Percentiles rank a stretch among this genome's conserved stretches.
Evolutionary conservation across 2,329 filamentous ascomycete genomes (phyloP).

Genomic region (Hymenoscyphus albidus): DNA sequence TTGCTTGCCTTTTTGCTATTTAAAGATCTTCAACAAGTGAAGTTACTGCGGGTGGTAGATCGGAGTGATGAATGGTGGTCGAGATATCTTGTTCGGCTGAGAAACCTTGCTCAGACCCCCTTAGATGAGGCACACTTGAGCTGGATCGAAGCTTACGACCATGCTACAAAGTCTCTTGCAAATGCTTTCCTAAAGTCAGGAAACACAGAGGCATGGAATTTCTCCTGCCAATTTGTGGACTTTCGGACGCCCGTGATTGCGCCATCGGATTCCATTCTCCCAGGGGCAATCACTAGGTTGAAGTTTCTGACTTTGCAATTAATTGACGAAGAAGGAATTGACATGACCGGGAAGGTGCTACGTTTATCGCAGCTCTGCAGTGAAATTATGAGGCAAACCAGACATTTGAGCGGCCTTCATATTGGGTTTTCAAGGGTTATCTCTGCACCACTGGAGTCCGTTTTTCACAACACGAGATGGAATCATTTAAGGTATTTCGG

Average conservation of each 20-base stretch:
- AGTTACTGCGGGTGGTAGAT: slow-evolving; percentile 60
- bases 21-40: slow-evolving; percentile 58
- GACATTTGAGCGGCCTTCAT: slow-evolving; percentile 59
- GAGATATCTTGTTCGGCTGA: slow-evolving; percentile 44
- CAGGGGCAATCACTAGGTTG: slow-evolving; percentile 51
- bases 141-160: slow-evolving; percentile 60
- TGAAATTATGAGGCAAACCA: slow-evolving; percentile 54
- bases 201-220: slow-evolving; percentile 40
- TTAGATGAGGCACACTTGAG: slow-evolving; percentile 43
- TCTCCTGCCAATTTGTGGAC: slow-evolving; percentile 55
- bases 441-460: slow-evolving; percentile 52
- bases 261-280: slow-evolving; percentile 45
- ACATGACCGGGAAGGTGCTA: slow-evolving; percentile 54
- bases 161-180: not conserved
- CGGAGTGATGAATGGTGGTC: slow-evolving; percentile 52
- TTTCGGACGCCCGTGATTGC: slow-evolving; percentile 52
- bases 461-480: slow-evolving; percentile 62
- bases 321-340: slow-evolving; percentile 40
- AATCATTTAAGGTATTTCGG: slow-evolving; percentile 59
- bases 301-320: slow-evolving; percentile 60
- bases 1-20: slow-evolving; percentile 42
- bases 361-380: slow-evolving; percentile 55
- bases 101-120: slow-evolving; percentile 47
- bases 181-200: slow-evolving; percentile 14
- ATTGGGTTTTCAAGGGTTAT: slow-evolving; percentile 60